A percentile compares a stretch with the other conserved stretches of the same genome.
phyloP scores from a whole-genome alignment of 164 flowering plant species.

The Vitis riparia region DNA sequence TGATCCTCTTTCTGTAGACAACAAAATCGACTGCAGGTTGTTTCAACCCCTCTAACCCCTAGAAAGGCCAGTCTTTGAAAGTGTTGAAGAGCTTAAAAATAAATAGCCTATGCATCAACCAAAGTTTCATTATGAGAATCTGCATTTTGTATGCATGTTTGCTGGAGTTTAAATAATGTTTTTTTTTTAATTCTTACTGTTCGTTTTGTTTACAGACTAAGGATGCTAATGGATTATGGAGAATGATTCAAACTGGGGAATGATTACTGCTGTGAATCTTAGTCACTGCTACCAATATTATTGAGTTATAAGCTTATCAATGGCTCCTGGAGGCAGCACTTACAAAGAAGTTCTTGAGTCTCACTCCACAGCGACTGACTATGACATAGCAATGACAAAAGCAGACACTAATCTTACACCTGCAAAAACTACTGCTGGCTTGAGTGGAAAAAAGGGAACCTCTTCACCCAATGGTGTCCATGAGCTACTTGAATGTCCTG shows the following conservation, averaged over 20 bases:
- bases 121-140: neutral
- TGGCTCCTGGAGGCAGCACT: conserved; percentile 64
- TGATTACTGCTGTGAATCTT: neutral
- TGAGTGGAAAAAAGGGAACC: conserved; percentile 42
- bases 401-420: conserved; percentile 23
- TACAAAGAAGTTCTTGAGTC: conserved; percentile 57
- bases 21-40: too few species aligned
- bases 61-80: too few species aligned
- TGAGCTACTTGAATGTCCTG: conserved; percentile 76
- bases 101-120: neutral
- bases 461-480: conserved; percentile 60
- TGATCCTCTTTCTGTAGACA: too few species aligned
- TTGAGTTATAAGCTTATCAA: conserved; percentile 12
- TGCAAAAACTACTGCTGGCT: conserved; percentile 23
- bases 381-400: conserved; percentile 32
- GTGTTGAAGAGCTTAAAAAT: too few species aligned
- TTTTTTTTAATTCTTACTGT: neutral
- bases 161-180: neutral
- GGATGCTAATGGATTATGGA: neutral
- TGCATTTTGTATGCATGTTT: neutral
- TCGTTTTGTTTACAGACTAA: neutral
- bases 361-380: conserved; percentile 31
- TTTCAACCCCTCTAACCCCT: too few species aligned
- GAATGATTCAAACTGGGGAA: neutral
- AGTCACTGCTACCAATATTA: neutral